phyloP scores from a whole-genome alignment of 2,329 filamentous ascomycete species.

The Colletotrichum scovillei region DNA sequence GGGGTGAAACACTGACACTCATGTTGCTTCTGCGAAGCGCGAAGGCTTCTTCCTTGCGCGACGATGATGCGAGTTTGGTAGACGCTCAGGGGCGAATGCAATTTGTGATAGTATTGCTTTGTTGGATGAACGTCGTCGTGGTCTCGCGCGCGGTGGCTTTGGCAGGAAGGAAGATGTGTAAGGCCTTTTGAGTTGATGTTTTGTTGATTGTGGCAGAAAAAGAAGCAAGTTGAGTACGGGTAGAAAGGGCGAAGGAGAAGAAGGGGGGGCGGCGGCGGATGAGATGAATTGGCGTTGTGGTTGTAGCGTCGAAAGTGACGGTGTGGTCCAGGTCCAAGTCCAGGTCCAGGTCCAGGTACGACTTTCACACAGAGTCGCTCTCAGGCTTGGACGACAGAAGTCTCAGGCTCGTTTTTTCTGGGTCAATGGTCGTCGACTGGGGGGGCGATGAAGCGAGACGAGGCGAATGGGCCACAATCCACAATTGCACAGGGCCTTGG shows the following conservation, averaged over 20 bases:
- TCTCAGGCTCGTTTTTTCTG: constrained; percentile 20
- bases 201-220: constrained; percentile 5
- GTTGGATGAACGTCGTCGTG: background rate
- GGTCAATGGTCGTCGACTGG: constrained; percentile 2
- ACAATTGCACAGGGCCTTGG: background rate
- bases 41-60: constrained; percentile 38
- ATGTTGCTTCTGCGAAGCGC: constrained; percentile 48
- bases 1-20: constrained; percentile 59
- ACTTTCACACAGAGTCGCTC: background rate
- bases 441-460: constrained; percentile 21
- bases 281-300: constrained; percentile 24
- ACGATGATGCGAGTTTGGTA: constrained; percentile 13
- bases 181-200: background rate
- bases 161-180: constrained; percentile 11
- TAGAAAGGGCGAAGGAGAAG: constrained; percentile 22
- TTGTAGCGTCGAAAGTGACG: constrained; percentile 17
- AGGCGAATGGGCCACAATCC: constrained; percentile 17
- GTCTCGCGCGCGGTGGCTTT: constrained; percentile 1
- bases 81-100: constrained; percentile 2
- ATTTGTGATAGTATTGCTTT: background rate
- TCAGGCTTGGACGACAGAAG: constrained; percentile 19
- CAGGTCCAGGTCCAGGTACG: background rate
- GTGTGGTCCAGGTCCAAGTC: background rate
- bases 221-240: constrained; percentile 36
- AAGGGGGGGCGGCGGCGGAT: constrained; percentile 2